Percentiles rank a stretch among this genome's conserved stretches.
phyloP scores from a whole-genome alignment of 2,329 filamentous ascomycete genomes.

The Neoarthrinium moseri region DNA sequence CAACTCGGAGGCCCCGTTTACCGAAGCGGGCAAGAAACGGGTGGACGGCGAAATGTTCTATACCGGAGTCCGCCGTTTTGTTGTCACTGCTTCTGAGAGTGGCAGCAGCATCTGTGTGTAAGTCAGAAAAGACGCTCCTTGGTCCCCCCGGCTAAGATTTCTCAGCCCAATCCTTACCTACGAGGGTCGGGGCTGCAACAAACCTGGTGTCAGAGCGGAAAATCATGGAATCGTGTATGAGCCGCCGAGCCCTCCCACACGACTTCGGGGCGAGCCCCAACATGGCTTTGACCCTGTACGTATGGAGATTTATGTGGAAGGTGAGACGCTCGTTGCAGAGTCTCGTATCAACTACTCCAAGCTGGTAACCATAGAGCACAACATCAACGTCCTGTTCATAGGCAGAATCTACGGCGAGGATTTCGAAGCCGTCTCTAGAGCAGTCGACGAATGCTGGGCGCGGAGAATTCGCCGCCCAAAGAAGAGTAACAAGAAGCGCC shows the following conservation, averaged over 20 bases:
- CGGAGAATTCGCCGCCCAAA: background rate
- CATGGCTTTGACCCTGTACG: slow-evolving; percentile 48
- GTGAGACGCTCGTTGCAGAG: slow-evolving; percentile 45
- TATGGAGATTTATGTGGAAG: slow-evolving; percentile 38
- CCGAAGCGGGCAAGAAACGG: background rate
- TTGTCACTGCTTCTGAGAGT: slow-evolving; percentile 45
- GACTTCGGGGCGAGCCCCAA: slow-evolving; percentile 39
- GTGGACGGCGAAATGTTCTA: slow-evolving; percentile 32
- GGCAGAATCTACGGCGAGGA: slow-evolving; percentile 42
- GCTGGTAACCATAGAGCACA: slow-evolving; percentile 55
- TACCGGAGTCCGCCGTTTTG: slow-evolving; percentile 52
- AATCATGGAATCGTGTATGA: slow-evolving; percentile 55
- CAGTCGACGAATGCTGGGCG: slow-evolving; percentile 49
- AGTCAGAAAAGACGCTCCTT: slow-evolving; percentile 20
- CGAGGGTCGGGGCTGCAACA: slow-evolving; percentile 49
- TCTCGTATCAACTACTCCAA: slow-evolving; percentile 61
- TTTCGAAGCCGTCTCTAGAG: slow-evolving; percentile 39
- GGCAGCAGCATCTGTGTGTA: slow-evolving; percentile 59
- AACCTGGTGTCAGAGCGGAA: slow-evolving; percentile 49
- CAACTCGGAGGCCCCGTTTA: background rate
- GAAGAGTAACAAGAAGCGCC: background rate
- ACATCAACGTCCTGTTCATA: slow-evolving; percentile 56
- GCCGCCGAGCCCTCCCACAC: slow-evolving; percentile 26
- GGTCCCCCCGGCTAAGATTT: background rate
- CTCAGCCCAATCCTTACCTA: slow-evolving; percentile 56